phyloP scores from a whole-genome alignment of 108 stramenopile genomes.

The Poteriospumella lacustris region DNA sequence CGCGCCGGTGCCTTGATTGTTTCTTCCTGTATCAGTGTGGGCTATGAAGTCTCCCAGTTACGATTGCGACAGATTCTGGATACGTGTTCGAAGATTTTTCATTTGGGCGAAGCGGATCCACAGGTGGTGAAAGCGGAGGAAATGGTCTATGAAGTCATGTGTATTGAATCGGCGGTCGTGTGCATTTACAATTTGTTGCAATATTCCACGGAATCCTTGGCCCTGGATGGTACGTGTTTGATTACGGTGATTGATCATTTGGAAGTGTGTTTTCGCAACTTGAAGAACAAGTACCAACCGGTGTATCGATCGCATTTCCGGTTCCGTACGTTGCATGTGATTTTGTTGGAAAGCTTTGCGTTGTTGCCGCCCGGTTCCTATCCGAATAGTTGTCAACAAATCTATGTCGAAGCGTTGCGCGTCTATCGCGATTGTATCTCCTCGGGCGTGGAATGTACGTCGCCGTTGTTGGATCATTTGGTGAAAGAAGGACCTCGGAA shows the following conservation, averaged over 20 bases:
- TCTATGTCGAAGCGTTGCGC: constrained; percentile 15
- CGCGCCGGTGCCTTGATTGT: constrained; percentile 1
- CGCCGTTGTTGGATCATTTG: background rate
- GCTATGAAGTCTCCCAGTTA: background rate
- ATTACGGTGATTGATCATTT: background rate
- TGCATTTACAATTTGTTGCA: background rate
- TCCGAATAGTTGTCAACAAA: constrained; percentile 11
- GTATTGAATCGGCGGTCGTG: background rate
- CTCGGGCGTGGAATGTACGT: background rate
- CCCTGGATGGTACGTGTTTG: background rate
- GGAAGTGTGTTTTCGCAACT: background rate
- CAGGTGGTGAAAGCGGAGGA: too few relatives aligned
- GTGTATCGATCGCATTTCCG: background rate
- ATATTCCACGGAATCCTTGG: background rate
- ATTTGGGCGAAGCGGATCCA: too few relatives aligned
- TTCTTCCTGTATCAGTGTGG: background rate
- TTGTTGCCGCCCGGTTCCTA: background rate
- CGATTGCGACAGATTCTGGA: too few relatives aligned
- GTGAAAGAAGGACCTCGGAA: too few relatives aligned
- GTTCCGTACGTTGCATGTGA: background rate
- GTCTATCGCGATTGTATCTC: constrained; percentile 5
- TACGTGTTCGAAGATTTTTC: too few relatives aligned
- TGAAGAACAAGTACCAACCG: constrained; percentile 10
- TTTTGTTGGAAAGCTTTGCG: background rate
- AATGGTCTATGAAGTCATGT: constrained; percentile 20